Conservation (phyloP, 140 eudicot genomes). For the Eryngium alpinum region DNA sequence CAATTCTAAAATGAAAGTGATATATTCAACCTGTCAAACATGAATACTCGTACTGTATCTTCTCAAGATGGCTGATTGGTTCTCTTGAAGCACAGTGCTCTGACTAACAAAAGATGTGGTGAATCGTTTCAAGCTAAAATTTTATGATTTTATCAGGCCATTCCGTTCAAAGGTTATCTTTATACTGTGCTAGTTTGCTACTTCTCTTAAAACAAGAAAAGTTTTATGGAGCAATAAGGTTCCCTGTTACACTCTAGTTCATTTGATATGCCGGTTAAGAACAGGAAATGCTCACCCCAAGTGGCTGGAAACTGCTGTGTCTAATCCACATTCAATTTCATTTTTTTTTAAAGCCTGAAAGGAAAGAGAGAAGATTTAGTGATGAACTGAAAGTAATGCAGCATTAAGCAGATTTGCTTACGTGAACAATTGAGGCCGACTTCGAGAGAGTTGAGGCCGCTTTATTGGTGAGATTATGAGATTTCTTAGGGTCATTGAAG, state of each 20-base stretch:
- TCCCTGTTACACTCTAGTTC: background rate
- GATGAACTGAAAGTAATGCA: background rate
- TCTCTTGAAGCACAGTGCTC: too few relatives aligned
- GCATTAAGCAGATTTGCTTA: conserved; percentile 31
- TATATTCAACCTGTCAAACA: too few relatives aligned
- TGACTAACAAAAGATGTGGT: too few relatives aligned
- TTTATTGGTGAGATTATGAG: conserved; percentile 86
- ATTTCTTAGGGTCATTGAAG: conserved; percentile 79
- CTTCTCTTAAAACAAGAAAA: too few relatives aligned
- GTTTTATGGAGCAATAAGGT: too few relatives aligned
- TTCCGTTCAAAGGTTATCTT: too few relatives aligned
- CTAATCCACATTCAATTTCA: background rate
- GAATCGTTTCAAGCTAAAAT: too few relatives aligned
- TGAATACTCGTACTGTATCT: too few relatives aligned
- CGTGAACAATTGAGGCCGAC: conserved; percentile 90
- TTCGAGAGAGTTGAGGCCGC: conserved; percentile 80
- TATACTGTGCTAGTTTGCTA: too few relatives aligned
- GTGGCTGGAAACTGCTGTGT: background rate
- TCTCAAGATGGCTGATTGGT: too few relatives aligned
- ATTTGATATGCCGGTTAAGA: background rate
- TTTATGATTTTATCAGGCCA: too few relatives aligned
- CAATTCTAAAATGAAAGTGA: too few relatives aligned
- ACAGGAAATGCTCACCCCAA: background rate
- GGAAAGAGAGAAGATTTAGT: background rate
- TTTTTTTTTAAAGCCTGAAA: conserved; percentile 36